Percentiles rank a stretch among this genome's conserved stretches.
Conservation (phyloP, 2,329 filamentous ascomycete genomes). For the Penicillium crustosum region DNA sequence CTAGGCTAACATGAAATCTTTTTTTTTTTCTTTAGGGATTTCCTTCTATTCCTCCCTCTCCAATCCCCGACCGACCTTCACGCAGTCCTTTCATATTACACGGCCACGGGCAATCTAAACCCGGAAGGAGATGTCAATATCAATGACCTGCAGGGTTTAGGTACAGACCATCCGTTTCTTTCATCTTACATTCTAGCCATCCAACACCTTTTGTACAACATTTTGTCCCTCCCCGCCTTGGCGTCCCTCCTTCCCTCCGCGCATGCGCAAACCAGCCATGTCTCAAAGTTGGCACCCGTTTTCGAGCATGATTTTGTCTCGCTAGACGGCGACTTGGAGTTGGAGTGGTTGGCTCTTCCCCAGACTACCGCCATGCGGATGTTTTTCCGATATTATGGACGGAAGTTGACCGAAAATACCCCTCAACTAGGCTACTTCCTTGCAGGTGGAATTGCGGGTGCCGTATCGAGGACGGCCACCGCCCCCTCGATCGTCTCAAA, state of each 20-base stretch:
- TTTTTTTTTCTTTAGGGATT: conserved; percentile 62
- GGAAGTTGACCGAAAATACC: conserved; percentile 48
- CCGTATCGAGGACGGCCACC: conserved; percentile 90
- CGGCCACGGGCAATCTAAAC: conserved; percentile 82
- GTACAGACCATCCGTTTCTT: conserved; percentile 60
- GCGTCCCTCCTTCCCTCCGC: conserved; percentile 34
- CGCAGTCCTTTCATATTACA: conserved; percentile 87
- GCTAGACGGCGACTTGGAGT: conserved; percentile 38
- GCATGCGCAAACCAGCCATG: conserved; percentile 33
- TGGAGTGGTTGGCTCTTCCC: conserved; percentile 46
- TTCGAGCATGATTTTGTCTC: conserved; percentile 32
- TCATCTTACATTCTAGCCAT: conserved; percentile 36
- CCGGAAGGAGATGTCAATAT: conserved; percentile 92
- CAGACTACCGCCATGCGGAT: conserved; percentile 46
- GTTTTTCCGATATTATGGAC: conserved; percentile 45
- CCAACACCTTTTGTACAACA: conserved; percentile 37
- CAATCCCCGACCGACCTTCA: conserved; percentile 64
- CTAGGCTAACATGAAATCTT: conserved; percentile 7
- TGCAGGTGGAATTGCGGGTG: conserved; percentile 91
- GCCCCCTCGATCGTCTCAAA: conserved; percentile 93
- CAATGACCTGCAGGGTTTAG: conserved; percentile 91
- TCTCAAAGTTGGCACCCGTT: conserved; percentile 26
- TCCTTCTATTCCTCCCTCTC: conserved; percentile 82
- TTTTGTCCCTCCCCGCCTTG: conserved; percentile 36
- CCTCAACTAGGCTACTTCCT: conserved; percentile 77